phyloP scores from a whole-genome alignment of 441 rosid species.

The Arabidopsis hybrid region DNA sequence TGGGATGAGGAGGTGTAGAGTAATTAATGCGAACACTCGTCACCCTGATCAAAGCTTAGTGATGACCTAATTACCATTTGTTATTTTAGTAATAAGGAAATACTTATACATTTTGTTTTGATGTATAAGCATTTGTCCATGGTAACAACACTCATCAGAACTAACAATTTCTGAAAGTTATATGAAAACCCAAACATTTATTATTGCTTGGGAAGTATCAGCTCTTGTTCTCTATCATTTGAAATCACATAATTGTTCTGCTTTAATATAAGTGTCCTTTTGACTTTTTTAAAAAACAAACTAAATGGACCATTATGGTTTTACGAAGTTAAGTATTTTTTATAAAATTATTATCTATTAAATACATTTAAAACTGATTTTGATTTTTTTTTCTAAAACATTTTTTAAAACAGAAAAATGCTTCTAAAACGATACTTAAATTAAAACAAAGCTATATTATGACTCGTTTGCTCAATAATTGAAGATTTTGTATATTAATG shows the following conservation, averaged over 20 bases:
- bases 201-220: too few species aligned
- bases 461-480: slow-evolving; percentile 26
- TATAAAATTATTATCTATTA: too few species aligned
- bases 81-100: background rate
- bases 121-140: too few species aligned
- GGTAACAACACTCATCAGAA: too few species aligned
- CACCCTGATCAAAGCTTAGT: slow-evolving; percentile 29
- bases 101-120: too few species aligned
- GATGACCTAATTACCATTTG: slow-evolving; percentile 15
- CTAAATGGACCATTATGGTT: too few species aligned
- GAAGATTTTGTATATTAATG: background rate
- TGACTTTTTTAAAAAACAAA: too few species aligned
- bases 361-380: background rate
- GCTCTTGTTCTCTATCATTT: too few species aligned
- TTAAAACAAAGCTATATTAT: background rate
- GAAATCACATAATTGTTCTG: too few species aligned
- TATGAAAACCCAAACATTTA: too few species aligned
- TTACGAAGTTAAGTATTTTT: background rate
- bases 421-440: background rate
- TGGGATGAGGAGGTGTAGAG: slow-evolving; percentile 22
- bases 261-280: too few species aligned
- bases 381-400: background rate
- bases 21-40: slow-evolving; percentile 33
- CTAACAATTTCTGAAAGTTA: too few species aligned
- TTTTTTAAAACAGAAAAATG: background rate